Evolutionary conservation across 2,329 filamentous ascomycete species (phyloP).

Genomic region (Pseudocercospora eumusae): DNA sequence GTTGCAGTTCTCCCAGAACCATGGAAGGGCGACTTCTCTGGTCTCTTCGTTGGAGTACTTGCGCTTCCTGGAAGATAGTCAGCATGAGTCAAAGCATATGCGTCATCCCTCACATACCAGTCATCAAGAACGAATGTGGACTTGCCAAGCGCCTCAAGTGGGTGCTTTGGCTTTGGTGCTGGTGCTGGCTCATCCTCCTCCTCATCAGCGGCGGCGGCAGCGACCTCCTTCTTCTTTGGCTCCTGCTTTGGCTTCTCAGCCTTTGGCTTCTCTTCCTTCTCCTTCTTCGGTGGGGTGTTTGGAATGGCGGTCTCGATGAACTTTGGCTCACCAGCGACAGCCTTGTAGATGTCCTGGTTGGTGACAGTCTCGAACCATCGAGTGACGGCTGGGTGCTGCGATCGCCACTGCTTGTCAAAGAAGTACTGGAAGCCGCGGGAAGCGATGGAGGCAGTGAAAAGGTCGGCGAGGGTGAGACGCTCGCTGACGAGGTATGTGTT

Average conservation of each 20-base stretch:
- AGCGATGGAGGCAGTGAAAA: constrained; percentile 78
- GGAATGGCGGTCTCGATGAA: constrained; percentile 80
- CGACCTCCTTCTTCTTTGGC: constrained; percentile 53
- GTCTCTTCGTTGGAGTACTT: constrained; percentile 97
- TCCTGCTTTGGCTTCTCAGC: constrained; percentile 60
- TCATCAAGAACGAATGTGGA: constrained; percentile 85
- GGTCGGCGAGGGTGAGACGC: constrained; percentile 93
- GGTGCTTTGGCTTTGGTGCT: constrained; percentile 93
- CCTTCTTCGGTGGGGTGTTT: constrained; percentile 72
- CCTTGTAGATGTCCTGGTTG: constrained; percentile 89
- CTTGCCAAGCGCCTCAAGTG: constrained; percentile 79
- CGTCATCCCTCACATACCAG: constrained; percentile 54
- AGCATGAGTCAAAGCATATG: constrained; percentile 6
- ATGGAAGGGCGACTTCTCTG: constrained; percentile 77
- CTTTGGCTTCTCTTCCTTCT: constrained; percentile 56
- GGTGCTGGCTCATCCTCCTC: constrained; percentile 62
- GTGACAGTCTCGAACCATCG: constrained; percentile 94
- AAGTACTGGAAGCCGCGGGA: constrained; percentile 89
- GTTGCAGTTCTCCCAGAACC: constrained; percentile 97
- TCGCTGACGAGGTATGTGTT: constrained; percentile 98
- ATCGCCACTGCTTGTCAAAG: constrained; percentile 87
- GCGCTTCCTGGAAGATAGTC: constrained; percentile 63
- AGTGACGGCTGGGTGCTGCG: constrained; percentile 77
- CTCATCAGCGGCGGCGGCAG: constrained; percentile 57
- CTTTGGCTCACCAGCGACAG: constrained; percentile 71